Conservation (phyloP, 176 grass and related monocot species). For the Eragrostis curvula region DNA sequence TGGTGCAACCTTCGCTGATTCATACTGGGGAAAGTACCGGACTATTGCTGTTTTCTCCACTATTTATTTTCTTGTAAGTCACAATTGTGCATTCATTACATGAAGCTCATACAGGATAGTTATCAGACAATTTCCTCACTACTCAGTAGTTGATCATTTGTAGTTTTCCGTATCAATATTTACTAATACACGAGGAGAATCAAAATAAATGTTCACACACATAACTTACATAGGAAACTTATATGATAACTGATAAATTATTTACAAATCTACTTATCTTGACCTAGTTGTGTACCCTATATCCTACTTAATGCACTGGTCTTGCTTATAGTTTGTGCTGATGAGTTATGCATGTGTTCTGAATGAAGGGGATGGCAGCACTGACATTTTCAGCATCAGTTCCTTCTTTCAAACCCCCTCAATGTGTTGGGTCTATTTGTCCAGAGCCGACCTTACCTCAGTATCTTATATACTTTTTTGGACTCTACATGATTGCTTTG, state of each 20-base stretch:
- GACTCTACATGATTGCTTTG: slow-evolving; percentile 81
- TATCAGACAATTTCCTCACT: neutral
- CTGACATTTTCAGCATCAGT: slow-evolving; percentile 70
- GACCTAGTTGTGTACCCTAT: neutral
- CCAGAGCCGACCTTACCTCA: slow-evolving; percentile 63
- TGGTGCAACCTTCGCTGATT: slow-evolving; percentile 78
- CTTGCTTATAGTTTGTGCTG: slow-evolving; percentile 22
- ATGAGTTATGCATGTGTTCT: slow-evolving; percentile 20
- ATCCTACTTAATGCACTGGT: neutral
- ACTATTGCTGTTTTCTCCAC: slow-evolving; percentile 77
- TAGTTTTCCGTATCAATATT: neutral
- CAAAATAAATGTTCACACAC: neutral
- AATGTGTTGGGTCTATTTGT: slow-evolving; percentile 59
- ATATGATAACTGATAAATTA: slow-evolving; percentile 12
- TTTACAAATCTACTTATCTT: slow-evolving; percentile 19
- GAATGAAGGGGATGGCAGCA: slow-evolving; percentile 66
- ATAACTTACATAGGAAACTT: slow-evolving; percentile 18
- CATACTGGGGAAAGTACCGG: slow-evolving; percentile 72
- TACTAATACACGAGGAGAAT: neutral
- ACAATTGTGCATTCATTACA: neutral
- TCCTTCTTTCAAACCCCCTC: slow-evolving; percentile 58
- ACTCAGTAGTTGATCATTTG: neutral
- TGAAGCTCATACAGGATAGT: neutral
- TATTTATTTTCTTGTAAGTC: slow-evolving; percentile 83
- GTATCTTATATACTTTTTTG: slow-evolving; percentile 65